Conservation (phyloP, 495 filamentous ascomycete species). For the Saxophila tyrrhenica region DNA sequence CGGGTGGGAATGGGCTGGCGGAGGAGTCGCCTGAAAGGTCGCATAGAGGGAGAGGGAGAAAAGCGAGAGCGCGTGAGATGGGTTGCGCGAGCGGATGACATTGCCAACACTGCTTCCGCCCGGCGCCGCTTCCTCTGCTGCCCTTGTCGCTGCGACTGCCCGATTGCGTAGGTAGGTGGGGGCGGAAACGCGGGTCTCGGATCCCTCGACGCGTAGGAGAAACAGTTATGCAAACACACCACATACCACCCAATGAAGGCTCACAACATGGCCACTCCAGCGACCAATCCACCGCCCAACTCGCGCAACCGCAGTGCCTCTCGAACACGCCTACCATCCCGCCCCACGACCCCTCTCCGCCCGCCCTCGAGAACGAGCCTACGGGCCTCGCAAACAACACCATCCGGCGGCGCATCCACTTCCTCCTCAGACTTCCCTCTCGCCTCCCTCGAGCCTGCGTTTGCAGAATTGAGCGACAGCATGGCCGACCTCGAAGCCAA, state of each 20-base stretch:
- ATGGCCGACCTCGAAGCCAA: constrained; percentile 95
- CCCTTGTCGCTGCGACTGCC: too few relatives aligned
- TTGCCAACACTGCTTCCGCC: too few relatives aligned
- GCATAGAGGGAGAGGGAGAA: neutral
- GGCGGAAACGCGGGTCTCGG: neutral
- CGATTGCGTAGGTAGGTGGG: too few relatives aligned
- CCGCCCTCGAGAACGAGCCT: constrained; percentile 82
- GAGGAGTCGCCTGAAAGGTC: neutral
- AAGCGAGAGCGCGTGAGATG: too few relatives aligned
- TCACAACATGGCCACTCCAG: constrained; percentile 17
- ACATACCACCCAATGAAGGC: too few relatives aligned
- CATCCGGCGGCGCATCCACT: constrained; percentile 15
- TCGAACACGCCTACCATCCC: constrained; percentile 55
- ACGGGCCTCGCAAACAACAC: constrained; percentile 43
- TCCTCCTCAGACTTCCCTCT: constrained; percentile 56
- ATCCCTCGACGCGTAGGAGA: neutral
- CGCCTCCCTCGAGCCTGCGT: constrained; percentile 71
- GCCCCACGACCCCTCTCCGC: constrained; percentile 86
- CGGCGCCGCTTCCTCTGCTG: too few relatives aligned
- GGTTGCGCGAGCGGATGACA: too few relatives aligned
- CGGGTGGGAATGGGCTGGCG: neutral
- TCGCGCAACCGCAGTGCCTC: constrained; percentile 16
- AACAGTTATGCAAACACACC: too few relatives aligned
- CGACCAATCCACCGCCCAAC: constrained; percentile 5
- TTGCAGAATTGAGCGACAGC: constrained; percentile 85